Evolutionary conservation across 768 basidiomycete species (phyloP), one percentile per base, ranked within the genome.

Genomic region (Serendipita sp.): DNA sequence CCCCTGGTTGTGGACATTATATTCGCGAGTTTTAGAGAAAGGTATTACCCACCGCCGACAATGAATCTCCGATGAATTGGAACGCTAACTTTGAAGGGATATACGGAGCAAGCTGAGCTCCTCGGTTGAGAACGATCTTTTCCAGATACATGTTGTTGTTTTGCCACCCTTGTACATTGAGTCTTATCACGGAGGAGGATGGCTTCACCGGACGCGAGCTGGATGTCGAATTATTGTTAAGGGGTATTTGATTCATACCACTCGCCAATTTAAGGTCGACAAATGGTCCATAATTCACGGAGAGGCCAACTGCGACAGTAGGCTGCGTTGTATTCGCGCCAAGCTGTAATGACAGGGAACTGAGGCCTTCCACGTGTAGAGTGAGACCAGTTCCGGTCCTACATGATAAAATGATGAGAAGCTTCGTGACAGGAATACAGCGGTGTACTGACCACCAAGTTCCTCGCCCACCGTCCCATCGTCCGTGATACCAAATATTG

Each of bases 371-470:
- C 38, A 79, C 75, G 63, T 79, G 71, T 2, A 83, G 66, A 70
- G 83, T 82, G 71, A 83, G 76, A 0, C 82, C 81, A 23, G 80
- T 81, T 23, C 80, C 76, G 18, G 78, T 78, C 81, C 82, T 83
- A 63, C n/a, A 41, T 41, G 5, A 7, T 7, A 41, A 7, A 16
- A 48, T 30, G 46, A 11, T 7, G 34, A 13, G 30, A 41, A 13
- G 36, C 38, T 15, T 41, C 13, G 41, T 7, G 41, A 13, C 41
- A 60, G 44, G 36, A 8, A 52, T 41, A 30, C 41, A 7, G 51
- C 30, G 13, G 7, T 13, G 18, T 64, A 70, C 78, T 52, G 66
- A 81, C 83, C 82, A 83, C 80, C 81, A 84, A 3, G 80, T 81
- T 51, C 80, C 80, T 3, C 77, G 78, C 15, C 77, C 75, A 0